Conservation (phyloP, 768 basidiomycete genomes). For the Austroboletus eburneus region DNA sequence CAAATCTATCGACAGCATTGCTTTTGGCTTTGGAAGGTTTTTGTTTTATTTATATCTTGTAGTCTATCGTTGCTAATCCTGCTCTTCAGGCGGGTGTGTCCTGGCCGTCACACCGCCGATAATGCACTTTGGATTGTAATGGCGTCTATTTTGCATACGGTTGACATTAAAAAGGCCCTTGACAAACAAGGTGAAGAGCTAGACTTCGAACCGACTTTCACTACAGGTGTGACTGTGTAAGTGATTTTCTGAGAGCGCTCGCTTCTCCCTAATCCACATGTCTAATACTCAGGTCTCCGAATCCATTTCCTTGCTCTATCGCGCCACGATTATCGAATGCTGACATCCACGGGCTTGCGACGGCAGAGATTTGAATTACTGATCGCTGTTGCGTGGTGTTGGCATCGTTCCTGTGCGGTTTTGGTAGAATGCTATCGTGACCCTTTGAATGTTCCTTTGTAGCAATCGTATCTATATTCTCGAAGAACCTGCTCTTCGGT, state of each 20-base stretch:
- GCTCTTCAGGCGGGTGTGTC: constrained; percentile 24
- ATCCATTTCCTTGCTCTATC: constrained; percentile 13
- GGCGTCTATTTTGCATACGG: constrained; percentile 22
- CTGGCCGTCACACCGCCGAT: constrained; percentile 31
- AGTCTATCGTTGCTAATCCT: background rate
- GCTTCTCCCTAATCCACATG: background rate
- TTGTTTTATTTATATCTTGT: background rate
- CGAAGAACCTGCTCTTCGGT: constrained; percentile 19
- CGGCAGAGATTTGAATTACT: background rate
- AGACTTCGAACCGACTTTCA: constrained; percentile 11
- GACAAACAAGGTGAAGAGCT: constrained; percentile 27
- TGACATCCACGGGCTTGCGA: constrained; percentile 2
- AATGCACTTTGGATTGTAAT: constrained; percentile 28
- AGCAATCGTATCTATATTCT: constrained; percentile 10
- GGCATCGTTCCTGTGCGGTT: background rate
- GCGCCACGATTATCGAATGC: constrained; percentile 1
- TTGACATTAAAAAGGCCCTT: constrained; percentile 23
- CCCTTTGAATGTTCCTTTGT: background rate
- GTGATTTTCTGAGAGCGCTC: background rate
- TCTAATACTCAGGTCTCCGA: constrained; percentile 7
- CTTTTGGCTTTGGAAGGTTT: constrained; percentile 25
- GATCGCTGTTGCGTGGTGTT: background rate
- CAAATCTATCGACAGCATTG: background rate
- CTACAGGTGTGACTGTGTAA: constrained; percentile 12
- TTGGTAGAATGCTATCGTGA: background rate